Evolutionary conservation across 495 filamentous ascomycete genomes (phyloP).

Genomic region (Trichoderma reesei): DNA sequence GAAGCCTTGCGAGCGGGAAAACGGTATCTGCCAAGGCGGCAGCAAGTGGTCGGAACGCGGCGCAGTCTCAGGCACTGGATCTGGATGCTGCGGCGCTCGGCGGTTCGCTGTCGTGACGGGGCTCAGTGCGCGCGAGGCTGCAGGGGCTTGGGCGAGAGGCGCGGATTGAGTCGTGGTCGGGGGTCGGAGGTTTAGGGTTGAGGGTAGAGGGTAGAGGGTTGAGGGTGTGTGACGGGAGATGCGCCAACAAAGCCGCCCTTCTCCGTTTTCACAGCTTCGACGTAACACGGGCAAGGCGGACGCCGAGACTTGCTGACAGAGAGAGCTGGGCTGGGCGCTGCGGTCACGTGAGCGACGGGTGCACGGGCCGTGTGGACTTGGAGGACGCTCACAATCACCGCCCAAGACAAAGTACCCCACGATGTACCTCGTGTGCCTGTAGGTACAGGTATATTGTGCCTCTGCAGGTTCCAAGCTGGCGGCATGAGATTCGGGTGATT

Average conservation of each 20-base stretch:
- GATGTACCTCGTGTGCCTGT: no score
- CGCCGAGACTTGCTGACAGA: not conserved
- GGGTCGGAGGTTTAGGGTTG: not conserved
- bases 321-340: not conserved
- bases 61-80: not conserved
- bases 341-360: not conserved
- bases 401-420: no score
- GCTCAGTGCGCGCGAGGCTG: not conserved
- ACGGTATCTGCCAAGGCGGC: not conserved
- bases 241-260: constrained; percentile 9
- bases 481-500: no score
- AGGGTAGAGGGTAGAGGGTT: no score
- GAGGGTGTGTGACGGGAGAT: not conserved
- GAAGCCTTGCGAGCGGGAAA: not conserved
- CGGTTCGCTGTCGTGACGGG: not conserved
- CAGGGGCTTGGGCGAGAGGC: not conserved
- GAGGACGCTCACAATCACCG: not conserved
- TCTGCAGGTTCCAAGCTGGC: no score
- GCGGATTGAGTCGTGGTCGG: not conserved
- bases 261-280: constrained; percentile 7
- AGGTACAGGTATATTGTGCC: no score
- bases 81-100: not conserved
- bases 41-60: not conserved
- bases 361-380: not conserved
- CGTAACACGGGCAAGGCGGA: not conserved